Base-by-base conservation (phyloP, 139 green algal species). In the Gonium pectorale region DNA sequence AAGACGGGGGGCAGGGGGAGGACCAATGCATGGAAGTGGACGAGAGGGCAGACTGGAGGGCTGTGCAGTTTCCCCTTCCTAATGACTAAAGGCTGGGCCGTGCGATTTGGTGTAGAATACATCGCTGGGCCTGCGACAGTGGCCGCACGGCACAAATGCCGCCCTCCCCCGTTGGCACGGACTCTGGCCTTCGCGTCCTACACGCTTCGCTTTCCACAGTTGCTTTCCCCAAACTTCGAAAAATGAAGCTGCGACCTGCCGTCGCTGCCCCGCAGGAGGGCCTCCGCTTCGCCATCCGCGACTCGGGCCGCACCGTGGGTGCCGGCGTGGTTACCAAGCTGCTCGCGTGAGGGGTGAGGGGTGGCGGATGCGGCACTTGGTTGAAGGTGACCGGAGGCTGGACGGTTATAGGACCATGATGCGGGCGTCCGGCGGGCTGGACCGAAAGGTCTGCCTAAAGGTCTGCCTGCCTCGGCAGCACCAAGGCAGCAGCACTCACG, bases 301-400 rank as follows among this genome's bases (percentile, higher is more conserved):
- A 99, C 89, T 96, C 96, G n/a, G 96, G 96, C 41, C 90, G 94
- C n/a, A 99, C 97, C 13, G 97, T 99, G 27, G 97, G 95, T 27
- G 97, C 97, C 17, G 97, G 97, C 15, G 97, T 99, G 31, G 94
- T 99, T 22, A 90, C 89, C 49, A 92, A 94, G 73, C 37, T 93
- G 15, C 0, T 91, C 15, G 79, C 80, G 27, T 92, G 52, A 56
- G 17, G 49, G 49, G 49, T 56, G 13, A 56, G 49, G 49, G 17
- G 49, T 56, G 17, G 49, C 49, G 49, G 49, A 13, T 56, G 13
- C 13, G 49, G 17, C 49, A 17, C 49, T 26, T 56, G 49, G 49
- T 26, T 17, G 49, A 56, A n/a, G n/a, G n/a, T n/a, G n/a, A n/a
- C n/a, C n/a, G n/a, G n/a, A n/a, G n/a, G n/a, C n/a, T n/a, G n/a